Evolutionary conservation across 345 rosid species (phyloP), one percentile per base, ranked within the genome.

Genomic region (Mallotus nudiflorus): DNA sequence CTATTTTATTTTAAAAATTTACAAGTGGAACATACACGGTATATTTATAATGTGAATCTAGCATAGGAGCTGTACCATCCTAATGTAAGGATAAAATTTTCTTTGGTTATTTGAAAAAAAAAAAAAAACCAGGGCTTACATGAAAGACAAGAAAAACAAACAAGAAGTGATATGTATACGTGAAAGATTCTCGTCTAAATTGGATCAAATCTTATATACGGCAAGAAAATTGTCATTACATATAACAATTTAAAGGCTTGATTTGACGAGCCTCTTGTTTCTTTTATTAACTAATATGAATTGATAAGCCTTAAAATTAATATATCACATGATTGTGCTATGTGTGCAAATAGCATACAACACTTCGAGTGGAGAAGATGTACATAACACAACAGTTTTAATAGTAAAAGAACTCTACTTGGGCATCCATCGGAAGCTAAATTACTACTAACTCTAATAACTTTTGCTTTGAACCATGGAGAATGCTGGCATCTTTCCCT

Each of bases 401-500:
- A 73, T 88, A 56, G 78, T 83, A 35, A 73, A 8, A 12, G 72
- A 66, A 78, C 78, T 57, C 78, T 88, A 25, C 64, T 86, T 19
- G 71, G 75, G 75, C 83, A 78, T 65, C 75, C 85, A 6, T 86
- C 85, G 89, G 89, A 86, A 46, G 89, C 83, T 40, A 86, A 83
- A 80, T 76, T 86, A 46, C 86, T 86, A 48, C 71, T 88, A 40
- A 71, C 89, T 56, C 64, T 88, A 29, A 85, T 88, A 25, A 91
- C 93, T 11, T 88, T 88, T 64, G 85, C 91, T 15, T 75, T 86
- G 57, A 81, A 83, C 80, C 85, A 86, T 14, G 93, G 93, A 42
- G 91, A 88, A 69, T 88, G 87, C 73, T 85, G 89, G 91, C 87
- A 83, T 46, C 86, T 88, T 22, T 86, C 86, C 40, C 88, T 86